Percentiles rank a stretch among this genome's conserved stretches.
Evolutionary conservation across 345 rosid genomes (phyloP).

Genomic region (Camelina sativa): DNA sequence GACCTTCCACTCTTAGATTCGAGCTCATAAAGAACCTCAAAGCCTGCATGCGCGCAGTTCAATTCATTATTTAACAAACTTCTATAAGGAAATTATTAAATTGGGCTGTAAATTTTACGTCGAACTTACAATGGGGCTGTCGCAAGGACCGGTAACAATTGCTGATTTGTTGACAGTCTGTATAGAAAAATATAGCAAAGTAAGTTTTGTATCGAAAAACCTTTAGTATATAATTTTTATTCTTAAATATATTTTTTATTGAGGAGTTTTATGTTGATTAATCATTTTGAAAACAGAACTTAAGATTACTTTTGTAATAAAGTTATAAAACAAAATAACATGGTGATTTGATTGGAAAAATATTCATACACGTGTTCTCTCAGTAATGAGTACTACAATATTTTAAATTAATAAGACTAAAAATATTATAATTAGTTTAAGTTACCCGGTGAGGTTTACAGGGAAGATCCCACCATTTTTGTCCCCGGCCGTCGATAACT

Average conservation of each 20-base stretch:
- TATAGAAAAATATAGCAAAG: neutral
- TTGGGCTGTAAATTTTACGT: neutral
- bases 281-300: neutral
- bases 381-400: neutral
- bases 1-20: conserved; percentile 71
- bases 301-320: neutral
- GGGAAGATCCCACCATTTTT: conserved; percentile 99
- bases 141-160: conserved; percentile 72
- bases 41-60: conserved; percentile 44
- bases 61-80: neutral
- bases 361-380: neutral
- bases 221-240: neutral
- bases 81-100: neutral
- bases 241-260: neutral
- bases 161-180: conserved; percentile 77
- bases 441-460: conserved; percentile 96
- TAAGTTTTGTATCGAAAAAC: neutral
- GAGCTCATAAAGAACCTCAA: conserved; percentile 73
- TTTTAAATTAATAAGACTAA: neutral
- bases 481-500: conserved; percentile 80
- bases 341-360: neutral
- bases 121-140: conserved; percentile 82
- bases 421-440: neutral
- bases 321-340: neutral
- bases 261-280: neutral